Evolutionary conservation across 495 filamentous ascomycete species (phyloP).

Genomic region (Hypomontagnella submonticulosa): DNA sequence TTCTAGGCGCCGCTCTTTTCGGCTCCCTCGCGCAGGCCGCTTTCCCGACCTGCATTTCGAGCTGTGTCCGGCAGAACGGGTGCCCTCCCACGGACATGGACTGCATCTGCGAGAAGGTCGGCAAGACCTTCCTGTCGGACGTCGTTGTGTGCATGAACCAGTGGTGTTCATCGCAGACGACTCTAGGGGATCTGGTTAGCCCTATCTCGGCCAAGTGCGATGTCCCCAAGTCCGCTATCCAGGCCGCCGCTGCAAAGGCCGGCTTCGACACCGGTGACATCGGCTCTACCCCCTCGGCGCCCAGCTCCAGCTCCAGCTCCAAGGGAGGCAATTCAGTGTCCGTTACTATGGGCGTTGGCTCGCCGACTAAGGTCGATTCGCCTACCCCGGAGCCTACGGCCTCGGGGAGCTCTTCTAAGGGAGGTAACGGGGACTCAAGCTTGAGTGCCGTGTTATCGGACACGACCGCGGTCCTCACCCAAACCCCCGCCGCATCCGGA

Average conservation of each 20-base stretch:
- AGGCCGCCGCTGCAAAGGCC: slow-evolving; percentile 37
- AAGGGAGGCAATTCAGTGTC: slow-evolving; percentile 12
- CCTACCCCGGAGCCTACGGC: slow-evolving; percentile 8
- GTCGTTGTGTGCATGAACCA: slow-evolving; percentile 51
- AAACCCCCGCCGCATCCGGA: slow-evolving; percentile 14
- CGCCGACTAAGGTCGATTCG: slow-evolving; percentile 20
- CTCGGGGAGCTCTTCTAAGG: slow-evolving; percentile 18
- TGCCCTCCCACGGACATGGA: slow-evolving; percentile 46
- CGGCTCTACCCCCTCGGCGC: slow-evolving; percentile 8
- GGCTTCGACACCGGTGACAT: slow-evolving; percentile 34
- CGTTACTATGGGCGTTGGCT: slow-evolving; percentile 20
- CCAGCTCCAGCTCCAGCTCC: slow-evolving; percentile 15
- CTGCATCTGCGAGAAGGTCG: slow-evolving; percentile 52
- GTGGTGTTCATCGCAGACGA: slow-evolving; percentile 46
- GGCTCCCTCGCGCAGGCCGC: slow-evolving; percentile 42
- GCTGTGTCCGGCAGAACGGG: slow-evolving; percentile 50
- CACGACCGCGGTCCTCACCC: slow-evolving; percentile 25
- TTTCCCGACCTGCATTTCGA: slow-evolving; percentile 46
- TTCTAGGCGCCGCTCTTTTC: slow-evolving; percentile 43
- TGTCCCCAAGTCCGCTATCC: slow-evolving; percentile 40
- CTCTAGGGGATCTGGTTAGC: slow-evolving; percentile 42
- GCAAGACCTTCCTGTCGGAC: slow-evolving; percentile 47
- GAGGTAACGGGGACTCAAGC: neutral
- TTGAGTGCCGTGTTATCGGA: slow-evolving; percentile 20
- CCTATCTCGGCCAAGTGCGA: slow-evolving; percentile 48